Percentiles rank a stretch among this genome's conserved stretches.
Evolutionary conservation across 1,284 basidiomycete species (phyloP).

Genomic region (Jaminaea rosea): DNA sequence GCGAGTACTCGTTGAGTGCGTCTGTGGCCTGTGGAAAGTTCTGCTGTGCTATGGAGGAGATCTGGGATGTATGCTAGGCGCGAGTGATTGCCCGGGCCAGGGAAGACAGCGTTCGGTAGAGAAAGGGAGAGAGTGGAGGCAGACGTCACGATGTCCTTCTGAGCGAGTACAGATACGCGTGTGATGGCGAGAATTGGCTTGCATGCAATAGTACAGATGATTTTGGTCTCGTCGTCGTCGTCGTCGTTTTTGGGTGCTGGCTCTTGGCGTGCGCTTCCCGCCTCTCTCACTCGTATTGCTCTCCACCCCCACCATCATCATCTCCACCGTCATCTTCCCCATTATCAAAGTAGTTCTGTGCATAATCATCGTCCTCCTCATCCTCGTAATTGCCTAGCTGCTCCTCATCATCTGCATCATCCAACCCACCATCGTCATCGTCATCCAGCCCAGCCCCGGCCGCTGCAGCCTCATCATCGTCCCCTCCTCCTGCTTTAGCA

Average conservation of each 20-base stretch:
- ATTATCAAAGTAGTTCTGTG: conserved; percentile 45
- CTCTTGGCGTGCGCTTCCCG: neutral
- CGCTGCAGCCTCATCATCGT: neutral
- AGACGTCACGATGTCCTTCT: no score
- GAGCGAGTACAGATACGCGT: neutral
- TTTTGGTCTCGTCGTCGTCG: neutral
- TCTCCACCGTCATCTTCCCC: conserved; percentile 40
- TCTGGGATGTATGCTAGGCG: neutral
- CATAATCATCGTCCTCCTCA: conserved; percentile 45
- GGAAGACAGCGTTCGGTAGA: no score
- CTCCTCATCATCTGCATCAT: conserved; percentile 31
- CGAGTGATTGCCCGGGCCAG: no score
- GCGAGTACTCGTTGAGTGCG: conserved; percentile 85
- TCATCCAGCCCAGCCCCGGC: conserved; percentile 11
- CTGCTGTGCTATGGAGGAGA: neutral
- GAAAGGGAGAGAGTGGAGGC: no score
- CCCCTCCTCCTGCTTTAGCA: neutral
- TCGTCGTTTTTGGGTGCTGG: neutral
- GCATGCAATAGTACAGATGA: neutral
- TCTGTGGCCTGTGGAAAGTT: conserved; percentile 84
- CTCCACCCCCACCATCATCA: conserved; percentile 26
- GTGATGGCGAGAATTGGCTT: no score
- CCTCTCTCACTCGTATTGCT: conserved; percentile 24
- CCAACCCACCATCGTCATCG: conserved; percentile 29
- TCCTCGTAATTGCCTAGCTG: conserved; percentile 39